Percentiles rank a stretch among this genome's conserved stretches.
These are phyloP conservation scores for Halophytophthora polymorphica DNA, from an alignment of 352 stramenopile genomes.

Conservation along the genomic window DNA sequence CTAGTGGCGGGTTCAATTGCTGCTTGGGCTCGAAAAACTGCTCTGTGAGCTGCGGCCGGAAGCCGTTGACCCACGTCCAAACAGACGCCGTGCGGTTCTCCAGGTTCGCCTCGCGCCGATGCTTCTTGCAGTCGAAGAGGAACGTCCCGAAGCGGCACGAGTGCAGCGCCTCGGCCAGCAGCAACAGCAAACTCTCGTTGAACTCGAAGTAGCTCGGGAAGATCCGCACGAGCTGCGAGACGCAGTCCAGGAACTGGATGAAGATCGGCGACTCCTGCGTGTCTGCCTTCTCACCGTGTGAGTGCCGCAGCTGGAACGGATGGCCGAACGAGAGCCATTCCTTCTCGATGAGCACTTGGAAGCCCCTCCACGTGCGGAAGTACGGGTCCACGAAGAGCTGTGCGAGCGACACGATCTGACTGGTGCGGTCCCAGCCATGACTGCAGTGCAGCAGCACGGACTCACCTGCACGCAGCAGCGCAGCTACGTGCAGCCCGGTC, in stretches of 20 bases:
- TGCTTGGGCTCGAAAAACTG: constrained; percentile 46
- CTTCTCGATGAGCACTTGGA: constrained; percentile 83
- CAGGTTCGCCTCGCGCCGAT: constrained; percentile 52
- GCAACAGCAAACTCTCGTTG: constrained; percentile 90
- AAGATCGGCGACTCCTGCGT: constrained; percentile 84
- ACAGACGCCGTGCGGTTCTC: constrained; percentile 64
- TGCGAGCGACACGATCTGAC: constrained; percentile 80
- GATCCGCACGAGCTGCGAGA: constrained; percentile 86
- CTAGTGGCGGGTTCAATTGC: constrained; percentile 49
- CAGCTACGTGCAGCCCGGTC: constrained; percentile 88
- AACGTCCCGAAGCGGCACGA: constrained; percentile 98
- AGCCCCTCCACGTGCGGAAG: constrained; percentile 75
- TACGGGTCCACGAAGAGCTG: constrained; percentile 77
- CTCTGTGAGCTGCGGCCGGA: constrained; percentile 57
- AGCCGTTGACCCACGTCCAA: constrained; percentile 84
- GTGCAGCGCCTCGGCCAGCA: constrained; percentile 95
- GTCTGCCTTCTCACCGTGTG: constrained; percentile 73
- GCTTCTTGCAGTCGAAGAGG: constrained; percentile 94
- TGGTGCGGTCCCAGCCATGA: constrained; percentile 88
- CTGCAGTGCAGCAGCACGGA: constrained; percentile 84
- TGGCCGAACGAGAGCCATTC: constrained; percentile 84
- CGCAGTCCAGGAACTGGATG: constrained; percentile 83
- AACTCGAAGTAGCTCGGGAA: constrained; percentile 98
- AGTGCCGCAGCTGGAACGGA: constrained; percentile 76
- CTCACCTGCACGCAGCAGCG: constrained; percentile 87